Evolutionary conservation across 108 stramenopile genomes (phyloP), one percentile per base, ranked within the genome.

Genomic region (Parmales sp.): DNA sequence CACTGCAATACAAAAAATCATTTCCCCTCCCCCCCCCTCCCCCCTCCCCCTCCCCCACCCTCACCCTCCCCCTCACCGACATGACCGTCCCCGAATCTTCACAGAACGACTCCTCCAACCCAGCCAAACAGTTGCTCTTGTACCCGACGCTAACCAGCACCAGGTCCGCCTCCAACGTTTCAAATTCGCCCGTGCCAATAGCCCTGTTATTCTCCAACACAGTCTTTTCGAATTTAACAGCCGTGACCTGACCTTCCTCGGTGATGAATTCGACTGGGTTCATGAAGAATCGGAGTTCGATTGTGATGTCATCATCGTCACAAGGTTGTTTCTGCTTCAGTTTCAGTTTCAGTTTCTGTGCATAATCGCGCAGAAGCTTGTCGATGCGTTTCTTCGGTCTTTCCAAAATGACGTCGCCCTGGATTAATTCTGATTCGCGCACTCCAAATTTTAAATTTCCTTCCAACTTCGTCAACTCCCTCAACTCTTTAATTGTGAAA

Each of bases 401-500:
- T 11, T 69, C 76, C 7, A n/a, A n/a, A n/a, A n/a, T n/a, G n/a
- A n/a, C n/a, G n/a, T n/a, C n/a, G n/a, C n/a, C n/a, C n/a, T n/a
- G n/a, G n/a, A n/a, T n/a, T n/a, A 97, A 72, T 65, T 97, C 96
- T 19, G 91, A 87, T 9, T 54, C 23, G 38, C 75, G 43, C 18
- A 95, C 91, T 0, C 79, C 51, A 63, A 87, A 87, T 25, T n/a
- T n/a, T n/a, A n/a, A n/a, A n/a, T n/a, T n/a, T n/a, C n/a, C n/a
- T n/a, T n/a, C 72, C 29, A 97, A 69, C 51, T 86, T 87, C 45
- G 91, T 90, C 37, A 97, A 78, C 73, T 99, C 98, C 13, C 98
- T 78, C 11, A 97, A 41, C 72, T 99, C 98, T 81, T 99, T 99
- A 60, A 96, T 99, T 51, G 96, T 99, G 69, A 97, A 97, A 20